A percentile compares a stretch with the other conserved stretches of the same genome.
These are phyloP conservation scores for Rhodotorula sphaerocarpa DNA, from an alignment of 768 basidiomycete genomes.

Conservation along the genomic window DNA sequence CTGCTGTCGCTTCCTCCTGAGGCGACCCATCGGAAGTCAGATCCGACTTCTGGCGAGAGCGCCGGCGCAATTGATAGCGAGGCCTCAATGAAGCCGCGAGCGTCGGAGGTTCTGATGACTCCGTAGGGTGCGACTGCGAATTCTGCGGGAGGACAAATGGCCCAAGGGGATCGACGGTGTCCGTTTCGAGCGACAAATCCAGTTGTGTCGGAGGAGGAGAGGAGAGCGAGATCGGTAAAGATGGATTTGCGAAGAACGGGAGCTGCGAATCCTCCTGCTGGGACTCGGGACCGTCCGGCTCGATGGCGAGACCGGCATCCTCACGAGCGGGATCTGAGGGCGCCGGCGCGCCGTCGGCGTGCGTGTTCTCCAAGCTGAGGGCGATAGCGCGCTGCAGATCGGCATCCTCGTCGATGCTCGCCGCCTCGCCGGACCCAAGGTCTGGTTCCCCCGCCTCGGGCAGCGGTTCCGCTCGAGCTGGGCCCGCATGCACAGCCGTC, in stretches of 20 bases:
- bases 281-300: background rate
- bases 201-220: background rate
- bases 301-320: rapidly evolving
- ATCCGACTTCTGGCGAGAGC: background rate
- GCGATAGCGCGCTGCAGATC: constrained; percentile 16
- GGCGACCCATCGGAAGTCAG: no score
- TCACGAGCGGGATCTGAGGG: background rate
- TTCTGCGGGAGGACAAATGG: constrained; percentile 4
- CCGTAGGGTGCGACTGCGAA: background rate
- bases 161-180: background rate
- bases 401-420: no score
- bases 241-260: constrained; percentile 18
- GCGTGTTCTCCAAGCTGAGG: constrained; percentile 4
- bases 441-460: no score
- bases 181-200: background rate
- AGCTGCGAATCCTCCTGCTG: constrained; percentile 10
- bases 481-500: background rate
- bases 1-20: background rate
- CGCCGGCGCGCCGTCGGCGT: background rate
- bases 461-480: no score
- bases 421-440: no score
- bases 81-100: no score
- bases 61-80: constrained; percentile 4
- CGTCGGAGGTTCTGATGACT: no score
- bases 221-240: background rate